Evolutionary conservation across 768 basidiomycete genomes (phyloP).

Genomic region (Neoboletus brunneissimus): DNA sequence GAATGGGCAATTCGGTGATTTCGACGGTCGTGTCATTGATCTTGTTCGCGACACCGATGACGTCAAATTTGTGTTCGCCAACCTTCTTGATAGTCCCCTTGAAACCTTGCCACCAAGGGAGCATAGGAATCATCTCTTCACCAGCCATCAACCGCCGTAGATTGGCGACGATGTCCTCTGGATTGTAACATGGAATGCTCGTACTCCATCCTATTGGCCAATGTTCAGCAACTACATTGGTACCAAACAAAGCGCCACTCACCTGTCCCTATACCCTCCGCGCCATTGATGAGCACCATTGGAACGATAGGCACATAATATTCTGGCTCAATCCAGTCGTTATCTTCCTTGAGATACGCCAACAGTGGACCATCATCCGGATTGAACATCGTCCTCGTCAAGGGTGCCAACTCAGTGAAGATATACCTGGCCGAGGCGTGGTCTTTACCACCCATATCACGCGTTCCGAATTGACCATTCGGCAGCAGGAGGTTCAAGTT

Average conservation of each 20-base stretch:
- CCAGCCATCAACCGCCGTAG: conserved; percentile 81
- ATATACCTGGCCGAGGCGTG: conserved; percentile 97
- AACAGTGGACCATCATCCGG: conserved; percentile 85
- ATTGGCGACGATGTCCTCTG: conserved; percentile 84
- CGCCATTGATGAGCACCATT: conserved; percentile 86
- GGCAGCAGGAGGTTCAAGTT: conserved; percentile 88
- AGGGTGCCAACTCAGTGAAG: conserved; percentile 72
- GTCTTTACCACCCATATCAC: conserved; percentile 91
- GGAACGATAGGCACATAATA: conserved; percentile 92
- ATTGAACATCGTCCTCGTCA: conserved; percentile 78
- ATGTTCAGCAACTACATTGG: neutral
- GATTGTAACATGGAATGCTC: conserved; percentile 87
- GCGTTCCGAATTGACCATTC: conserved; percentile 94
- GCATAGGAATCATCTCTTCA: conserved; percentile 82
- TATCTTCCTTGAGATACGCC: conserved; percentile 82
- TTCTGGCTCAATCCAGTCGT: conserved; percentile 83
- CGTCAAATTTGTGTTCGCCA: conserved; percentile 83
- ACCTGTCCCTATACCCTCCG: conserved; percentile 98
- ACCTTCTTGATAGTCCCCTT: conserved; percentile 80
- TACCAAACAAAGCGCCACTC: conserved; percentile 19
- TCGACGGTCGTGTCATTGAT: conserved; percentile 86
- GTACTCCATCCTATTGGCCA: conserved; percentile 84
- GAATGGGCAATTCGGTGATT: conserved; percentile 92
- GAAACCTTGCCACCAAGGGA: conserved; percentile 98
- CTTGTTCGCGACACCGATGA: conserved; percentile 70